These are phyloP conservation scores for Salix brachista DNA, from an alignment of 345 rosid genomes.

Conservation along the genomic window DNA sequence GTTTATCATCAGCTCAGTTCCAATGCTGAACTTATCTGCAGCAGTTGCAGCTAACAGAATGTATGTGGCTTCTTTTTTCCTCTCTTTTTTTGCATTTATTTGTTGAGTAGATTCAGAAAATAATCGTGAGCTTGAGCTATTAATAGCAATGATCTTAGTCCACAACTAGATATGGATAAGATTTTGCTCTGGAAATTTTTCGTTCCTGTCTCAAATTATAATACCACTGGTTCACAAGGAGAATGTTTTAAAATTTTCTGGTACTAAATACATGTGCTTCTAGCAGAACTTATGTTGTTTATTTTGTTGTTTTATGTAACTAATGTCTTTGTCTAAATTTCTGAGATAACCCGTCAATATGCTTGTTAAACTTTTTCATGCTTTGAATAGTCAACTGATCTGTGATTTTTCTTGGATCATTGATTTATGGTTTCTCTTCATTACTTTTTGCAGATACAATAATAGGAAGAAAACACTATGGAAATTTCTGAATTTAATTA, in stretches of 20 bases:
- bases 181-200: no score
- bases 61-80: constrained; percentile 34
- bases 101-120: neutral
- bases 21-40: constrained; percentile 88
- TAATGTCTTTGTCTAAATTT: neutral
- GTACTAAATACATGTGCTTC: no score
- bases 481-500: constrained; percentile 58
- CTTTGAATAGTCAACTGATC: neutral
- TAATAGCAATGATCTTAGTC: no score
- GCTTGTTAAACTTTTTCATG: neutral
- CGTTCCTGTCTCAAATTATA: neutral
- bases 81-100: neutral
- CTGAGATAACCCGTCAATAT: neutral
- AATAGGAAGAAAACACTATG: constrained; percentile 75
- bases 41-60: constrained; percentile 89
- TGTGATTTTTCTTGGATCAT: no score
- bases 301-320: neutral
- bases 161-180: no score
- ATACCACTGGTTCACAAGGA: neutral
- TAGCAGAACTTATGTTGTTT: neutral
- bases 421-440: constrained; percentile 4
- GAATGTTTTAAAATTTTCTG: neutral
- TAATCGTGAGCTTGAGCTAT: neutral
- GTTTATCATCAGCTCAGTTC: constrained; percentile 85
- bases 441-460: constrained; percentile 59